Evolutionary conservation across 306 rosid species (phyloP).

Genomic region (Arachis hypogaea): DNA sequence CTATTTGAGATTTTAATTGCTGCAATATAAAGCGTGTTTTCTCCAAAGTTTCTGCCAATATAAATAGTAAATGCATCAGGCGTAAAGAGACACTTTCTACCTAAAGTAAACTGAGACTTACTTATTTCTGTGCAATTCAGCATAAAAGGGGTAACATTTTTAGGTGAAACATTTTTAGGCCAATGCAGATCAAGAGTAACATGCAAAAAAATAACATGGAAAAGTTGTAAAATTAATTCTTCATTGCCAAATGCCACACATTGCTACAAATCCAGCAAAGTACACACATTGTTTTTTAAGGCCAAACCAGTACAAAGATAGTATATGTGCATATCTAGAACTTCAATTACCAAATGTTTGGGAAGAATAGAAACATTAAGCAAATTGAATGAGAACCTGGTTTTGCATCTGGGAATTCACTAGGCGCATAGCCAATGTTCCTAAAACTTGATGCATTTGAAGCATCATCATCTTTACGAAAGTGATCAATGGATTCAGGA

Average conservation of each 20-base stretch:
- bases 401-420: conserved; percentile 83
- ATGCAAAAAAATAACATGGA: conserved; percentile 1
- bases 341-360: conserved; percentile 15
- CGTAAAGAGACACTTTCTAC: not conserved
- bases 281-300: conserved; percentile 23
- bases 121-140: not conserved
- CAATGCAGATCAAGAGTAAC: conserved; percentile 29
- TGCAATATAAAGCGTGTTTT: conserved; percentile 67
- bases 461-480: conserved; percentile 39
- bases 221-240: conserved; percentile 6
- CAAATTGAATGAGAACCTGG: conserved; percentile 64
- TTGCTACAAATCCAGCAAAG: conserved; percentile 9
- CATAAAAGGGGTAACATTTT: conserved; percentile 5
- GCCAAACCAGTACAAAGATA: conserved; percentile 5
- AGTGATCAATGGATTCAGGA: conserved; percentile 46
- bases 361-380: conserved; percentile 19
- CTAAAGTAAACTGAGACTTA: conserved; percentile 3
- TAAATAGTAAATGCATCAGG: conserved; percentile 19
- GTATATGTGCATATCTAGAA: conserved; percentile 22
- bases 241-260: conserved; percentile 1
- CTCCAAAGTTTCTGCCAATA: conserved; percentile 69
- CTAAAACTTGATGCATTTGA: conserved; percentile 45
- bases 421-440: conserved; percentile 53
- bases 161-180: conserved; percentile 16
- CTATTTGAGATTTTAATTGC: conserved; percentile 73